A percentile compares a stretch with the other conserved stretches of the same genome.
Conservation (phyloP, 169 alveolate species). For the Cryptosporidium viatorum region DNA sequence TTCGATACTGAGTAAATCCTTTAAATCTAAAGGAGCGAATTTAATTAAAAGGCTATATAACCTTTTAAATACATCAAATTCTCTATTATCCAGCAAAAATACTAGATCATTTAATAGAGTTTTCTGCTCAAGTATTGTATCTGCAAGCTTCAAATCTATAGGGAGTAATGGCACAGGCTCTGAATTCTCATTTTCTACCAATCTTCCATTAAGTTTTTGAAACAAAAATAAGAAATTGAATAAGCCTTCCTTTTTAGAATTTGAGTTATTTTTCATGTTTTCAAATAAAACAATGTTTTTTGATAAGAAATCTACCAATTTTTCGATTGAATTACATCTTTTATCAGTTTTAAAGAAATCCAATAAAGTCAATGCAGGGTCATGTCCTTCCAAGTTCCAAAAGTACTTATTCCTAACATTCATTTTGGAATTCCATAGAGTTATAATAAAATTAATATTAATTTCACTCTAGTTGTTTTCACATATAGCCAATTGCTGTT, state of each 20-base stretch:
- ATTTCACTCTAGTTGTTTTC: background rate
- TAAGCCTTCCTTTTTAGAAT: background rate
- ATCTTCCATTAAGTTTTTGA: background rate
- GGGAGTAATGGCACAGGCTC: background rate
- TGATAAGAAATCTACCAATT: constrained; percentile 31
- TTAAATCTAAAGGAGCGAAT: constrained; percentile 32
- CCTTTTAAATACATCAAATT: background rate
- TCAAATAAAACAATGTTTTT: constrained; percentile 22
- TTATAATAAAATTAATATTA: background rate
- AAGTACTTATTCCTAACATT: background rate
- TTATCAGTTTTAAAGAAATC: background rate
- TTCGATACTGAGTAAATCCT: background rate
- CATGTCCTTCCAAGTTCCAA: constrained; percentile 24
- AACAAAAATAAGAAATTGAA: constrained; percentile 40
- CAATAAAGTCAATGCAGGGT: constrained; percentile 4
- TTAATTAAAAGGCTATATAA: constrained; percentile 12
- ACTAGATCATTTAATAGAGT: constrained; percentile 28
- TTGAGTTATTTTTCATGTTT: background rate
- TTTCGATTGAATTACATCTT: constrained; percentile 17
- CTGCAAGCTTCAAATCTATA: constrained; percentile 23
- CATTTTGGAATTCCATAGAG: background rate
- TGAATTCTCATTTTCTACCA: background rate
- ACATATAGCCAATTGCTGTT: constrained; percentile 2
- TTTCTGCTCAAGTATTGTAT: constrained; percentile 16
- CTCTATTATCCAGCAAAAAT: background rate